A percentile compares a stretch with the other conserved stretches of the same genome.
These are phyloP conservation scores for Hyphodiscus hymeniophilus DNA, from an alignment of 495 filamentous ascomycete genomes.

Conservation along the genomic window DNA sequence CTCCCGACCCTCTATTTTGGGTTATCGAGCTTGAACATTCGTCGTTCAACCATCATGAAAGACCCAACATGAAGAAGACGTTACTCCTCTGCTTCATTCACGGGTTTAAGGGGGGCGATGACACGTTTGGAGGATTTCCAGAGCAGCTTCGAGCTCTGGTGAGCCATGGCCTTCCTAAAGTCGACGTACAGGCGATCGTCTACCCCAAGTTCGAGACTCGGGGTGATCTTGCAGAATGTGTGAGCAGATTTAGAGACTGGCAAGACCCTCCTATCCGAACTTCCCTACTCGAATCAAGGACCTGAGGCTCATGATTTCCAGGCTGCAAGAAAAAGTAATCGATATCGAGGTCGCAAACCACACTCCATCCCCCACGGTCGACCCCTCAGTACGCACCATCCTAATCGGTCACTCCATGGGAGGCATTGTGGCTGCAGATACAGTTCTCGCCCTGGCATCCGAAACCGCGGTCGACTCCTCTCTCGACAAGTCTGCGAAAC, in stretches of 20 bases:
- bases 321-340: conserved; percentile 80
- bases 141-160: conserved; percentile 64
- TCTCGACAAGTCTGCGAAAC: conserved; percentile 4
- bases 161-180: conserved; percentile 60
- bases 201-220: conserved; percentile 92
- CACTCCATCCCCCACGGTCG: conserved; percentile 81
- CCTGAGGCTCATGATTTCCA: conserved; percentile 25
- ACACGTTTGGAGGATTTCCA: conserved; percentile 77
- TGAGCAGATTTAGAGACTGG: conserved; percentile 81
- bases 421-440: conserved; percentile 90
- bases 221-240: conserved; percentile 76
- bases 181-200: conserved; percentile 59
- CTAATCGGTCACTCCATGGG: conserved; percentile 94
- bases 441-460: conserved; percentile 46
- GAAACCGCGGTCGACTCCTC: conserved; percentile 31
- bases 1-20: neutral
- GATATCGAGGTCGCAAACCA: conserved; percentile 80
- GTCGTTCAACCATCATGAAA: neutral
- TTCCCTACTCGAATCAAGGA: neutral
- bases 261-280: conserved; percentile 24
- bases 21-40: neutral
- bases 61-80: conserved; percentile 69
- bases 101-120: conserved; percentile 92
- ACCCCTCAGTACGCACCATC: conserved; percentile 78
- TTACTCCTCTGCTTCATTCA: conserved; percentile 90